Evolutionary conservation across 1,284 basidiomycete species (phyloP).

Genomic region (Pseudozyma sp.): DNA sequence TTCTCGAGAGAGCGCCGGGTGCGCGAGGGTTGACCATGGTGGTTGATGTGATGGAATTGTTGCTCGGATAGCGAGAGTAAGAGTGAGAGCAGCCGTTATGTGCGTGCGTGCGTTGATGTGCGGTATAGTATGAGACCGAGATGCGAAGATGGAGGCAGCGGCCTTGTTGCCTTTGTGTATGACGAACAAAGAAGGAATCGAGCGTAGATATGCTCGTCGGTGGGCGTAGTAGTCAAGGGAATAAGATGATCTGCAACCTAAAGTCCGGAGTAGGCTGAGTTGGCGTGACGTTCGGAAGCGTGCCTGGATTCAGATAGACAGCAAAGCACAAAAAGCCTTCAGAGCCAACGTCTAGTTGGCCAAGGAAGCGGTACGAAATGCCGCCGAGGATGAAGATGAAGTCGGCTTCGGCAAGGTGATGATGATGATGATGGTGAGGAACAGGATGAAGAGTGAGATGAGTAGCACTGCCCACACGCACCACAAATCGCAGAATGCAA

Average conservation of each 20-base stretch:
- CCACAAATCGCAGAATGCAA: not conserved
- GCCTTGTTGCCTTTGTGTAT: too few species aligned
- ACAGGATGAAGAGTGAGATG: not conserved
- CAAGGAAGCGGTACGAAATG: not conserved
- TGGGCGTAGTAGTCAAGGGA: too few species aligned
- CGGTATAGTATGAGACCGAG: too few species aligned
- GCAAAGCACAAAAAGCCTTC: not conserved
- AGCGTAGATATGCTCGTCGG: too few species aligned
- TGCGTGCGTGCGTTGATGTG: too few species aligned
- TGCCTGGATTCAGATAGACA: not conserved
- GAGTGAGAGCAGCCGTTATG: not conserved
- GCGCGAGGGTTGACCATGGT: constrained; percentile 63
- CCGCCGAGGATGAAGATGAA: constrained; percentile 1
- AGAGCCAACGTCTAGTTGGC: too few species aligned
- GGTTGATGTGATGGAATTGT: not conserved
- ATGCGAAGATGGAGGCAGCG: too few species aligned
- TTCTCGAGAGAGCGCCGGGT: constrained; percentile 58
- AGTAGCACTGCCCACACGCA: constrained; percentile 8
- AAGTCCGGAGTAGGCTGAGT: not conserved
- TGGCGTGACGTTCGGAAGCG: not conserved
- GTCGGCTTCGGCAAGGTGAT: not conserved
- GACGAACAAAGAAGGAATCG: too few species aligned
- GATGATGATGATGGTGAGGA: not conserved
- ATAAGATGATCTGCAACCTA: not conserved
- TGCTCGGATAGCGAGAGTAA: not conserved